Evolutionary conservation across 345 rosid genomes (phyloP), one percentile per base, ranked within the genome.

Genomic region (Populus pruinosa): DNA sequence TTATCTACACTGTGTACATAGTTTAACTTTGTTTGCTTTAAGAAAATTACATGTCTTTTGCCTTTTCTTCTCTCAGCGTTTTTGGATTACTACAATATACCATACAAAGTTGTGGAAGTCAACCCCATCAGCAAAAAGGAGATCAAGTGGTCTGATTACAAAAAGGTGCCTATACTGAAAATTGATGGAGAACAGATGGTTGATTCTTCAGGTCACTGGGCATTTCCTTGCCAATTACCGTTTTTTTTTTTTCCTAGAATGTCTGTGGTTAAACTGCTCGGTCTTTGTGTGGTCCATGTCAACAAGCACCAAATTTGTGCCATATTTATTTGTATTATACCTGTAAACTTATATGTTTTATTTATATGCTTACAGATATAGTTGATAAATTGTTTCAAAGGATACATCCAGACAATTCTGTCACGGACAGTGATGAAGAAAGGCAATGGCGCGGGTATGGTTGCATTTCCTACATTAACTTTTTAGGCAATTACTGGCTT

Each of bases 61-160:
- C 9, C 66, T 72, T 29, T 62, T 27, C 7, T 70, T 29, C 13
- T 6, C 44, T 75, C 86, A 95, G 99, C 98, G 5, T 93, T 95
- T 85, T 85, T 93, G 90, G 98, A 96, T 84, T 96, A 82, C 81
- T 78, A 93, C 72, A 87, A 87, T 41, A 90, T 96, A 72, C 92
- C 97, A 1, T 92, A 96, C 91, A 92, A 91, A 87, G 84, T 92
- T 76, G 96, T 96, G 84, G 99, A 93, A 84, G 99, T 93, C 77
- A 90, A 93, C 79, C 97, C 98, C 29, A 87, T 96, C 61, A 89
- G 78, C 78, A 96, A 93, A 77, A 95, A 93, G 77, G 98, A 95
- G 87, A 91, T 95, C 71, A 95, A 92, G 88, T 95, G 96, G 97
- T 93, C 98, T 84, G 92, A 91, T 69, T 93, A 93, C 82, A 92